Evolutionary conservation across 495 filamentous ascomycete genomes (phyloP).

Genomic region (Elaphomyces granulatus): DNA sequence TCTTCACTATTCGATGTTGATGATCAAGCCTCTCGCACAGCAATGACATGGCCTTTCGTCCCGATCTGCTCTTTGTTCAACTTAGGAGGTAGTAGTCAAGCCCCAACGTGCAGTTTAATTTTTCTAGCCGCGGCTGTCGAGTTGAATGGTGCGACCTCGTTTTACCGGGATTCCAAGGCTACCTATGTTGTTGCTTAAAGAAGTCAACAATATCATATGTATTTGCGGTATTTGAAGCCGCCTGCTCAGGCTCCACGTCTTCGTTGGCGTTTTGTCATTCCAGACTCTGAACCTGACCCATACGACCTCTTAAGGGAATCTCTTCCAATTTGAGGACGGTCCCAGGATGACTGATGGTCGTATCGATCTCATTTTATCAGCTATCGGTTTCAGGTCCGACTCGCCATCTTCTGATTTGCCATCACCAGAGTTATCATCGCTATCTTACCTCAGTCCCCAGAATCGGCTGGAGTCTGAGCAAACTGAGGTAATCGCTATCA

Average conservation of each 20-base stretch:
- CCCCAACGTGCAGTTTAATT: neutral
- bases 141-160: neutral
- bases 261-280: neutral
- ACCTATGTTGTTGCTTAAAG: neutral
- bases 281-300: neutral
- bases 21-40: neutral
- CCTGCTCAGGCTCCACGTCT: neutral
- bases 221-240: neutral
- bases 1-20: neutral
- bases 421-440: neutral
- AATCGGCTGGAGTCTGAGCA: too few relatives aligned
- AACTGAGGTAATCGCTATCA: too few relatives aligned
- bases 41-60: neutral
- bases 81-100: neutral
- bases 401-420: neutral
- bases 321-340: neutral
- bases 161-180: neutral
- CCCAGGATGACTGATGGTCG: neutral
- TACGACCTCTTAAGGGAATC: neutral
- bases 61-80: neutral
- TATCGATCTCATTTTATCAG: neutral
- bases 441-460: too few relatives aligned
- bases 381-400: neutral
- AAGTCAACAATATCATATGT: neutral
- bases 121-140: neutral